Evolutionary conservation across 2,329 filamentous ascomycete genomes (phyloP).

Genomic region (Diaporthe caulivora): DNA sequence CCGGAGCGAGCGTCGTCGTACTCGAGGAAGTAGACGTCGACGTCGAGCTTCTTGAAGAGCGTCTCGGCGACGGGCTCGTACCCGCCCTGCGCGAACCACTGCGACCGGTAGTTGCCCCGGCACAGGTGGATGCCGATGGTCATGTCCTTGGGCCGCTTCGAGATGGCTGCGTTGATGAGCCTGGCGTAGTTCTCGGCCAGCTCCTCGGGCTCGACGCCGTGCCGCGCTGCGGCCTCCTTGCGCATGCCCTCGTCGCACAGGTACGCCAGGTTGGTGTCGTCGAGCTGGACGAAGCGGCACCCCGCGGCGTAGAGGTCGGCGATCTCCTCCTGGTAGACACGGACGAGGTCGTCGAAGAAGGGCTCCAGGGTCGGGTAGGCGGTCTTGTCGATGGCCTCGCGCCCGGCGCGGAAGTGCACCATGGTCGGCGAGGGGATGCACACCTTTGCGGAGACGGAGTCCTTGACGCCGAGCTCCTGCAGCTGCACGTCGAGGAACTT

Average conservation of each 20-base stretch:
- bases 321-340: slow-evolving; percentile 67
- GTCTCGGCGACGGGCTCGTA: slow-evolving; percentile 64
- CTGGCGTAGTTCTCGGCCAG: slow-evolving; percentile 65
- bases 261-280: slow-evolving; percentile 72
- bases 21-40: slow-evolving; percentile 70
- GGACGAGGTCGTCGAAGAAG: slow-evolving; percentile 68
- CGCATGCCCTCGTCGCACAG: slow-evolving; percentile 69
- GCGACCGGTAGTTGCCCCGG: slow-evolving; percentile 67
- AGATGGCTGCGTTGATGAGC: slow-evolving; percentile 67
- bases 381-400: slow-evolving; percentile 63
- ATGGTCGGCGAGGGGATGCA: slow-evolving; percentile 71
- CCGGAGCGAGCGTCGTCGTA: slow-evolving; percentile 69
- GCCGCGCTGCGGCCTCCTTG: slow-evolving; percentile 62
- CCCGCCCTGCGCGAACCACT: slow-evolving; percentile 69
- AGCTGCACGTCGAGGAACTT: slow-evolving; percentile 64
- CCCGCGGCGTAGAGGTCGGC: slow-evolving; percentile 64
- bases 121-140: slow-evolving; percentile 69
- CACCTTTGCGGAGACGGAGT: slow-evolving; percentile 61
- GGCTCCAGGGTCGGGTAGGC: slow-evolving; percentile 67
- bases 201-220: slow-evolving; percentile 60
- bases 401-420: slow-evolving; percentile 69
- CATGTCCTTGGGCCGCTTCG: slow-evolving; percentile 65
- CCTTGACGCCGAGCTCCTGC: slow-evolving; percentile 47
- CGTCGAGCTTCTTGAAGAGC: slow-evolving; percentile 58
- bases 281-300: slow-evolving; percentile 68